phyloP scores from a whole-genome alignment of 2,329 filamentous ascomycete genomes.

The Diaporthe amygdali region DNA sequence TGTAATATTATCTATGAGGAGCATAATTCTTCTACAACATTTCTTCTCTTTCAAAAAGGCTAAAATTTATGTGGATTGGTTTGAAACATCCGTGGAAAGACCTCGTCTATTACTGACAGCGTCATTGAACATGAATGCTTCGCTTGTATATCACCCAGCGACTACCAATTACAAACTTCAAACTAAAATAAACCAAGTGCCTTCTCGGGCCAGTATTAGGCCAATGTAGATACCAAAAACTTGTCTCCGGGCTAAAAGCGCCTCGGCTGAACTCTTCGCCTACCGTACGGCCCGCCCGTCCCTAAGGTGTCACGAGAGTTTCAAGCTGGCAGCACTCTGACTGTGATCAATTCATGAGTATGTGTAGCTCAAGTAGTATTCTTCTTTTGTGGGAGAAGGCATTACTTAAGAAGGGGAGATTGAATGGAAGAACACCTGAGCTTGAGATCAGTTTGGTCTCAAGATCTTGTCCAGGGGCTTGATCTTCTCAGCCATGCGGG shows the following conservation, averaged over 20 bases:
- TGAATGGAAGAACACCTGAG: too few relatives aligned
- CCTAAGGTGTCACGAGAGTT: not conserved
- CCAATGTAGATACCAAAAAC: not conserved
- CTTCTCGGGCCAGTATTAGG: not conserved
- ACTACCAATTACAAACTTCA: not conserved
- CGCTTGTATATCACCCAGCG: not conserved
- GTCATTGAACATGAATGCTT: not conserved
- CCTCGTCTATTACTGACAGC: not conserved
- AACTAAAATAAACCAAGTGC: not conserved
- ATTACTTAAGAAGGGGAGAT: not conserved
- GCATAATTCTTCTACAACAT: not conserved
- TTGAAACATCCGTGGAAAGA: not conserved
- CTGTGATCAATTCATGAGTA: not conserved
- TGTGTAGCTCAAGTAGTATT: rapidly evolving
- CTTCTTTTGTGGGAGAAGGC: not conserved
- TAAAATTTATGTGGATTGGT: not conserved
- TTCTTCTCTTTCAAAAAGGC: too few relatives aligned
- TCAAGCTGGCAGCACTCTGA: not conserved
- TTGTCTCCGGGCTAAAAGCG: not conserved
- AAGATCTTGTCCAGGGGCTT: not conserved
- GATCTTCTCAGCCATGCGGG: slow-evolving; percentile 15
- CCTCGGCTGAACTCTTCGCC: not conserved
- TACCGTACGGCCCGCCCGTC: not conserved
- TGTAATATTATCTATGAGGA: not conserved
- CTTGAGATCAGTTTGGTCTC: not conserved